A percentile compares a stretch with the other conserved stretches of the same genome.
Conservation (phyloP, 495 filamentous ascomycete genomes). For the Neurospora discreta region DNA sequence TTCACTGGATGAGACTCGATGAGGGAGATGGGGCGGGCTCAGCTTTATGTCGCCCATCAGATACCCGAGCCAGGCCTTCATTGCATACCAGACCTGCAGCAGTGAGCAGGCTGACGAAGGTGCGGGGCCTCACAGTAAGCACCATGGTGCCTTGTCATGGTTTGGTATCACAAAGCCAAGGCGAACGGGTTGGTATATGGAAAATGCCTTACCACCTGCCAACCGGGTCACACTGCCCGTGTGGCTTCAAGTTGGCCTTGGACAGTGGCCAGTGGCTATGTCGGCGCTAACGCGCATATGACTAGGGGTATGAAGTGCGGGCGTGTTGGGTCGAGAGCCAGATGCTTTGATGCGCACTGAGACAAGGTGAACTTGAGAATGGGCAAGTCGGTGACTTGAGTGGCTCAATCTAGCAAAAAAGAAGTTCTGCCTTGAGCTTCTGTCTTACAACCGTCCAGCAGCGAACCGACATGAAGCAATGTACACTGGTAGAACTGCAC, state of each 20-base stretch:
- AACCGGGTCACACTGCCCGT: not conserved
- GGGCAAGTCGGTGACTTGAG: not conserved
- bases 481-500: not conserved
- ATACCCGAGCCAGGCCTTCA: not conserved
- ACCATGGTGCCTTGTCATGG: not conserved
- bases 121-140: not conserved
- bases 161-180: not conserved
- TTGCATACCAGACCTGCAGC: not conserved
- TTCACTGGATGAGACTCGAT: not conserved
- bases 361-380: not conserved
- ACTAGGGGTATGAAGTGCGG: not conserved
- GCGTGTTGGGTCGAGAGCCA: not conserved
- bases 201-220: not conserved
- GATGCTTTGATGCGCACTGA: not conserved
- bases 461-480: not conserved
- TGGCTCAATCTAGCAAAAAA: not conserved
- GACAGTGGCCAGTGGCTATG: not conserved
- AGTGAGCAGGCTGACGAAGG: not conserved
- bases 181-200: not conserved
- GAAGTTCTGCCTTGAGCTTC: not conserved
- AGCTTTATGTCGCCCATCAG: not conserved
- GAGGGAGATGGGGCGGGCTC: not conserved
- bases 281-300: not conserved
- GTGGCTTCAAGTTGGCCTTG: not conserved
- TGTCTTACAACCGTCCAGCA: not conserved